phyloP scores from a whole-genome alignment of 129 eudicot genomes.

The Pittosporum tobira region DNA sequence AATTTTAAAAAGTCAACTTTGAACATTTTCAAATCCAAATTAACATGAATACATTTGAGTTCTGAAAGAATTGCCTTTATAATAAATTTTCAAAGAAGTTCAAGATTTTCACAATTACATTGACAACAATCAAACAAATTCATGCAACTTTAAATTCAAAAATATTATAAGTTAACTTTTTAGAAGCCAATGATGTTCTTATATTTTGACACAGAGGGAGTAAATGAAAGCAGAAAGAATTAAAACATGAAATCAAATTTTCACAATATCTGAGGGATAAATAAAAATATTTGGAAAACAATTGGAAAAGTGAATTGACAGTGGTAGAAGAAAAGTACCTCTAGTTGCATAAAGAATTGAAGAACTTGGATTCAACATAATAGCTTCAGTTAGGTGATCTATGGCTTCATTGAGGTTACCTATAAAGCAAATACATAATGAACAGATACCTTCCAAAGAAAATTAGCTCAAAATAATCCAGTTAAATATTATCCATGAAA shows the following conservation, averaged over 20 bases:
- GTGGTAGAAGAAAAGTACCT: constrained; percentile 31
- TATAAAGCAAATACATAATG: constrained; percentile 17
- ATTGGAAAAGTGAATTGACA: background rate
- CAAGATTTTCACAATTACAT: too few species aligned
- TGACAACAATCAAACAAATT: too few species aligned
- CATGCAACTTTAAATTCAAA: too few species aligned
- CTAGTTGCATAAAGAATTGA: constrained; percentile 76
- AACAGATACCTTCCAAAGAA: constrained; percentile 6
- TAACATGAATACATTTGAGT: too few species aligned
- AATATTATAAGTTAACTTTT: too few species aligned
- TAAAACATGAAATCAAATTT: background rate
- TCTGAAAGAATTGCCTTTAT: too few species aligned
- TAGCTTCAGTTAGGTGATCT: constrained; percentile 59
- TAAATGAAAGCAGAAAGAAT: background rate
- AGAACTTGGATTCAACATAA: constrained; percentile 61
- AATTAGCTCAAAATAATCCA: background rate
- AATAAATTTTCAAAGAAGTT: too few species aligned
- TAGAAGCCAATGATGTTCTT: too few species aligned
- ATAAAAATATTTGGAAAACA: background rate
- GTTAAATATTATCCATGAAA: background rate
- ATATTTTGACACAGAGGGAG: too few species aligned
- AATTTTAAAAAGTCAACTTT: too few species aligned
- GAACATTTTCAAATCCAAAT: too few species aligned
- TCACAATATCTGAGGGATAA: background rate
- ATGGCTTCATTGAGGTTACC: constrained; percentile 65